Conservation (phyloP, 163 green algal genomes). For the Scenedesmus sp. region DNA sequence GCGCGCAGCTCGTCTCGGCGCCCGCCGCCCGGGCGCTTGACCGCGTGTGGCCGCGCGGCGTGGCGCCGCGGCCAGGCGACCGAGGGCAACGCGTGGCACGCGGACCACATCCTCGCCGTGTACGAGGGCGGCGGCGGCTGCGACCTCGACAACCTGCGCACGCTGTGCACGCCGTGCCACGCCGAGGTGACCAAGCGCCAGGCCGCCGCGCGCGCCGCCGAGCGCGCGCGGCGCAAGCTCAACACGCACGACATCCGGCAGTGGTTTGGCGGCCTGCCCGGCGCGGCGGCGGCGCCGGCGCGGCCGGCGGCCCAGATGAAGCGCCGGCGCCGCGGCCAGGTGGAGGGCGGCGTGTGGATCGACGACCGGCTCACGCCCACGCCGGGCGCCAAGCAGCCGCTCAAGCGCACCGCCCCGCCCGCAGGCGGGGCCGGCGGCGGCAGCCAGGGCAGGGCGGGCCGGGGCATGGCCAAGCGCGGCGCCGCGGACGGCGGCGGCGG, state of each 20-base stretch:
- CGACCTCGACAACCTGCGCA: slow-evolving; percentile 93
- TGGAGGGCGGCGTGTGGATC: background rate
- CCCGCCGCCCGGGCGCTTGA: too few relatives aligned
- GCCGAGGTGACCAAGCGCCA: slow-evolving; percentile 78
- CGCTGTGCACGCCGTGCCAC: slow-evolving; percentile 94
- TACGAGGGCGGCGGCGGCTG: slow-evolving; percentile 91
- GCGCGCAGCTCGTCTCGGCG: too few relatives aligned
- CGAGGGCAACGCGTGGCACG: slow-evolving; percentile 61
- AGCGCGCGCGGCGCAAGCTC: slow-evolving; percentile 42
- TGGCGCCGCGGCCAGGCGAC: slow-evolving; percentile 32
- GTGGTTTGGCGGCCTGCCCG: slow-evolving; percentile 26
- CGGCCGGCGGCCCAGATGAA: background rate
- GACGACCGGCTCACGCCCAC: too few relatives aligned
- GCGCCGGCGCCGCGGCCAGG: background rate
- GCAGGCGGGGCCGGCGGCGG: background rate
- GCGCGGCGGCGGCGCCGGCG: background rate
- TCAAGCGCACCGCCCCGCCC: background rate
- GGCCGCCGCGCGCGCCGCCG: slow-evolving; percentile 59
- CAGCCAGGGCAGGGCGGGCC: too few relatives aligned
- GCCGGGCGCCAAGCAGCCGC: background rate
- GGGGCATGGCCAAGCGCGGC: too few relatives aligned
- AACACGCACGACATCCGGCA: slow-evolving; percentile 50
- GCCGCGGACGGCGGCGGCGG: background rate
- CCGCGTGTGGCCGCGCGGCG: background rate
- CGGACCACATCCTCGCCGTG: slow-evolving; percentile 93